A percentile compares a stretch with the other conserved stretches of the same genome.
Conservation (phyloP, 768 basidiomycete species). For the Termitomyces sp. region DNA sequence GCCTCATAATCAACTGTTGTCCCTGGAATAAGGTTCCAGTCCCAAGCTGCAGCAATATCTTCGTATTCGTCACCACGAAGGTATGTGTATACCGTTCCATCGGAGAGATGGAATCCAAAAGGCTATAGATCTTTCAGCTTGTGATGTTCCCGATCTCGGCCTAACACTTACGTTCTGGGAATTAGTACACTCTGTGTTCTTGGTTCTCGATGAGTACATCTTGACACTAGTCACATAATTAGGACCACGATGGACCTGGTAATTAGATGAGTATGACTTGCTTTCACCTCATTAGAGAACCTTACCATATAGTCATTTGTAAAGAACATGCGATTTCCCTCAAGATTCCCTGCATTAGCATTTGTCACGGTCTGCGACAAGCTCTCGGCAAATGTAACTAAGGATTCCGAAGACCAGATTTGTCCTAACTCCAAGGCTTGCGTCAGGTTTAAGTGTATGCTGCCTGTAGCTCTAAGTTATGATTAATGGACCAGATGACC, state of each 20-base stretch:
- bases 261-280: conserved; percentile 1
- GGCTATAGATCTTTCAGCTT: conserved; percentile 28
- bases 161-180: conserved; percentile 44
- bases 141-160: too few species aligned
- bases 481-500: conserved; percentile 14
- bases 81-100: conserved; percentile 63
- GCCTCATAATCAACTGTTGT: conserved; percentile 60
- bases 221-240: conserved; percentile 59
- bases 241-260: conserved; percentile 56
- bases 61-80: conserved; percentile 65
- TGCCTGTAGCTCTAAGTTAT: conserved; percentile 42
- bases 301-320: conserved; percentile 63
- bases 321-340: conserved; percentile 60
- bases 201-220: conserved; percentile 56
- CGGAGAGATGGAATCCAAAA: conserved; percentile 64
- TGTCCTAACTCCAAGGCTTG: conserved; percentile 44
- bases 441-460: conserved; percentile 52
- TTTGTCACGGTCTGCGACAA: conserved; percentile 28
- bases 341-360: conserved; percentile 49
- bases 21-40: conserved; percentile 76
- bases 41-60: conserved; percentile 68
- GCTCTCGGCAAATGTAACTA: conserved; percentile 33
- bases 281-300: not conserved
- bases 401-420: conserved; percentile 41
- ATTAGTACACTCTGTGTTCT: conserved; percentile 65